A percentile compares a stretch with the other conserved stretches of the same genome.
Evolutionary conservation across 129 eudicot genomes (phyloP).

Genomic region (Artemisia annua): DNA sequence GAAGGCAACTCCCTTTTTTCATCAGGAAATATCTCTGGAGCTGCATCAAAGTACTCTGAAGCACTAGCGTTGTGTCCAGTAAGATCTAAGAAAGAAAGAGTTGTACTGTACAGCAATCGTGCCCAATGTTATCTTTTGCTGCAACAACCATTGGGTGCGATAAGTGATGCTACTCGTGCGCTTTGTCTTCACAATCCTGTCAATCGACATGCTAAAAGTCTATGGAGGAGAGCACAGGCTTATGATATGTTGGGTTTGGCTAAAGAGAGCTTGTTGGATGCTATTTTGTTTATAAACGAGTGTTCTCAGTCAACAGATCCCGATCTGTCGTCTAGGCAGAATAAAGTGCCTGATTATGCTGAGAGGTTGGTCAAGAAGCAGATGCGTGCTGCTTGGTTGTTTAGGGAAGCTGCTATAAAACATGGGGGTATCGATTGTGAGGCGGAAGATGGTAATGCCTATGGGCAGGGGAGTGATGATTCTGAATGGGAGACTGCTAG

Average conservation of each 20-base stretch:
- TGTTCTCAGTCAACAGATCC: constrained; percentile 89
- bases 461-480: constrained; percentile 82
- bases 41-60: constrained; percentile 90
- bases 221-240: constrained; percentile 99
- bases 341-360: constrained; percentile 95
- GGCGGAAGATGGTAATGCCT: constrained; percentile 56
- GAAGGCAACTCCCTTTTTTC: constrained; percentile 92
- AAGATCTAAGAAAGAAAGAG: constrained; percentile 88
- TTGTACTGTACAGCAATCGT: constrained; percentile 83
- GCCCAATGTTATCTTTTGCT: constrained; percentile 89
- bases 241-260: constrained; percentile 93
- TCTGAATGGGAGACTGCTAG: constrained; percentile 99
- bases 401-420: constrained; percentile 85
- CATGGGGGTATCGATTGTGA: constrained; percentile 79
- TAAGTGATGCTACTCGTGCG: constrained; percentile 96
- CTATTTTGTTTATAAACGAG: constrained; percentile 83
- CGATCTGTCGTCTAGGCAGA: constrained; percentile 73
- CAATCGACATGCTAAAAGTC: constrained; percentile 91
- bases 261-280: constrained; percentile 92
- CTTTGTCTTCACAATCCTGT: constrained; percentile 88
- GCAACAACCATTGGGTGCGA: constrained; percentile 85
- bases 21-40: constrained; percentile 87
- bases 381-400: constrained; percentile 96
- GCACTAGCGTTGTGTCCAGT: constrained; percentile 82
- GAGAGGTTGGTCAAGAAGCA: constrained; percentile 95